Evolutionary conservation across 345 rosid genomes (phyloP), one percentile per base, ranked within the genome.

Genomic region (sweet orange (Citrus sinensis)): DNA sequence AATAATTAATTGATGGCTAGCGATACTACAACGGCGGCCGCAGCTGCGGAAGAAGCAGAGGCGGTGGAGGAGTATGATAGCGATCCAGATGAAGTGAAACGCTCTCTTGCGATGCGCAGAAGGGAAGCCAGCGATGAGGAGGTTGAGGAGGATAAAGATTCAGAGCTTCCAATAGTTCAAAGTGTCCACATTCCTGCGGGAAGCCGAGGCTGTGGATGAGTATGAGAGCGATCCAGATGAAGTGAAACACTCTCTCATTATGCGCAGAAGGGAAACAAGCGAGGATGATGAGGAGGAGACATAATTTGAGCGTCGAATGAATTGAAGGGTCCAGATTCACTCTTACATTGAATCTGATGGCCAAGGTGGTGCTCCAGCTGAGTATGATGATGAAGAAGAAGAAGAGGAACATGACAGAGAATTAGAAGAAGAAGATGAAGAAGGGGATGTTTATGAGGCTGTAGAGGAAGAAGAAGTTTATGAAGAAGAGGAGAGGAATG

Each of bases 231-330:
- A 25, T 25, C 25, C 25, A 25, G 99, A 92, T 82, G 99, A 93
- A 82, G 85, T 83, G 66, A 91, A 87, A 81, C 85, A 90, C 54
- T 85, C 92, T 13, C 80, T 93, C 76, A 89, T 85, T 6, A 85
- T 90, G 86, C 82, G 96, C 75, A 87, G 97, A 80, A 83, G 86
- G 76, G 99, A 83, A 8, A 88, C 99, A 22, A 95, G 98, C 77
- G 99, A 95, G 68, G 98, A 95, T 9, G 99, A 95, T 80, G 95
- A 89, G 80, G 95, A 89, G 40, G 61, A 61, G 40, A 84, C 67
- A 65, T 84, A 69, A 73, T 80, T 35, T 61, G 80, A 71, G 39
- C 79, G n/a, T 35, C 63, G 82, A 71, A 64, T 79, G 83, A 84
- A 88, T 68, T 86, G 78, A 24, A 87, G 86, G 75, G 85, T 54